These are phyloP conservation scores for Penicillium italicum DNA, from an alignment of 2,329 filamentous ascomycete genomes.

Conservation along the genomic window DNA sequence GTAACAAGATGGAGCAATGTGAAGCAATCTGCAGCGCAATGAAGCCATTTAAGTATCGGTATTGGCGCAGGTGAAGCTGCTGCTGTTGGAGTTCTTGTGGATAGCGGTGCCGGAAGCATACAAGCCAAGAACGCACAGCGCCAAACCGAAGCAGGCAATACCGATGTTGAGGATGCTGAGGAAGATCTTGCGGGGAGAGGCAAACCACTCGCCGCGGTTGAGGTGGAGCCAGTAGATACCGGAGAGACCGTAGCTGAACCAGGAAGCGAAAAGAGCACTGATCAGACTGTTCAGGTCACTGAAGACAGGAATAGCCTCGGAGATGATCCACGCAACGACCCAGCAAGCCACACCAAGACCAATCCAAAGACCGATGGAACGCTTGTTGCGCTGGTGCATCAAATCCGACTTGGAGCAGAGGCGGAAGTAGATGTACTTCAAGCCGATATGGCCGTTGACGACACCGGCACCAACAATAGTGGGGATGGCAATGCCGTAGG, in stretches of 20 bases:
- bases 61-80: conserved; percentile 40
- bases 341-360: conserved; percentile 56
- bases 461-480: conserved; percentile 69
- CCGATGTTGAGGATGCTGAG: conserved; percentile 45
- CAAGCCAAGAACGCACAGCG: conserved; percentile 22
- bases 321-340: conserved; percentile 63
- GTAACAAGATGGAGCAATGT: not conserved
- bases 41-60: conserved; percentile 20
- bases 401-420: conserved; percentile 57
- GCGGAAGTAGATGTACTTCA: conserved; percentile 63
- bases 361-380: conserved; percentile 58
- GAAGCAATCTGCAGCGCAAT: not conserved
- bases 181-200: conserved; percentile 43
- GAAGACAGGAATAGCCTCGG: conserved; percentile 67
- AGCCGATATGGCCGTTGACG: conserved; percentile 64
- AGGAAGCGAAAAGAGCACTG: conserved; percentile 26
- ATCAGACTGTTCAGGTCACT: conserved; percentile 62
- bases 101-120: conserved; percentile 28
- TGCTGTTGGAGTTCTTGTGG: conserved; percentile 25
- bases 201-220: conserved; percentile 43
- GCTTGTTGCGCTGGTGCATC: conserved; percentile 47
- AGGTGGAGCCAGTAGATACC: conserved; percentile 50
- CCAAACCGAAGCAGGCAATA: conserved; percentile 35
- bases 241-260: conserved; percentile 39
- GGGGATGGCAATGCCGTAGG: conserved; percentile 65